Percentiles rank a stretch among this genome's conserved stretches.
Evolutionary conservation across 2,329 filamentous ascomycete species (phyloP).

Genomic region (Monascus ruber): DNA sequence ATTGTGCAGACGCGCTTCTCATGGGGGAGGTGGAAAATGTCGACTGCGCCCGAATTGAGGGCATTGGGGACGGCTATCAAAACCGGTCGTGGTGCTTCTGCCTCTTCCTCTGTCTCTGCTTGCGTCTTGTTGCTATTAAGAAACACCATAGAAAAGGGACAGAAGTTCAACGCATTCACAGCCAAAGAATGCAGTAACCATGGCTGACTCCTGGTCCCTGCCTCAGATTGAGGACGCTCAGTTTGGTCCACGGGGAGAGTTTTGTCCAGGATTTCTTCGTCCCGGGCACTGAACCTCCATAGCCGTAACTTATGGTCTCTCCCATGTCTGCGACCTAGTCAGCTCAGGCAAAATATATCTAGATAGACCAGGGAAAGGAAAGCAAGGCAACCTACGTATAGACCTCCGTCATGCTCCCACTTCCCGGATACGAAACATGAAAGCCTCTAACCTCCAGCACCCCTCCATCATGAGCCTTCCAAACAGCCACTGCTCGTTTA

Average conservation of each 20-base stretch:
- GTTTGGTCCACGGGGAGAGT: conserved; percentile 58
- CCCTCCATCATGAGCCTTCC: conserved; percentile 70
- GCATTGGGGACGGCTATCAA: conserved; percentile 74
- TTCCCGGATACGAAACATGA: conserved; percentile 27
- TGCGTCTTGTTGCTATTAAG: conserved; percentile 9
- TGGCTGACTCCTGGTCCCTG: conserved; percentile 42
- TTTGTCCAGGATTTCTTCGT: conserved; percentile 45
- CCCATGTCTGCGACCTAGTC: conserved; percentile 56
- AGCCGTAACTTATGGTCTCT: conserved; percentile 77
- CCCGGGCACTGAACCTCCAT: conserved; percentile 66
- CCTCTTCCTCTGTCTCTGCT: background rate
- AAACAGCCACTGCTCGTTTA: conserved; percentile 71
- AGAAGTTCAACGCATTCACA: conserved; percentile 94
- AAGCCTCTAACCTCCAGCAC: conserved; percentile 66
- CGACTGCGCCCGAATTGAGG: conserved; percentile 61
- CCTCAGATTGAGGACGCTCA: conserved; percentile 29
- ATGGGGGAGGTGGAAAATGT: conserved; percentile 72
- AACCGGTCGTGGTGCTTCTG: conserved; percentile 24
- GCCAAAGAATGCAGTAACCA: conserved; percentile 77
- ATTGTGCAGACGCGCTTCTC: conserved; percentile 56
- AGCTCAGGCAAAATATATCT: background rate
- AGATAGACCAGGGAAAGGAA: background rate
- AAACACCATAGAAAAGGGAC: conserved; percentile 40
- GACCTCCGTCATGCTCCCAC: conserved; percentile 45
- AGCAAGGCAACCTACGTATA: conserved; percentile 59